Base-by-base conservation (phyloP, 108 stramenopile species). In the Bacterosira constricta region DNA sequence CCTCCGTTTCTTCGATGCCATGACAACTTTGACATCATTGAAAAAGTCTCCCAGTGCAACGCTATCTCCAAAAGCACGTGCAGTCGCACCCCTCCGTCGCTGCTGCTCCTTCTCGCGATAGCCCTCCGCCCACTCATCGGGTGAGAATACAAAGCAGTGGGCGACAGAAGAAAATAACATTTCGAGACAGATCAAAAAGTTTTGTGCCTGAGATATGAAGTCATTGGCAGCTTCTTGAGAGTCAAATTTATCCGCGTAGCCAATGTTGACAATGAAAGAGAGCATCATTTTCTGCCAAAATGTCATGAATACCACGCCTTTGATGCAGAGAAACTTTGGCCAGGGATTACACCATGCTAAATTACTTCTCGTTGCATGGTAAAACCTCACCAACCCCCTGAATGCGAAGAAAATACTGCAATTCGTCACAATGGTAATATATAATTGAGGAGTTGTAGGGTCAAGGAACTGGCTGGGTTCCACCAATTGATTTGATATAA, bases 261-360 rank as follows among this genome's bases (percentile, higher is more conserved):
- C 73, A 3, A 73, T 15, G 64, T 82, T 60, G 56, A 88, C 79
- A 27, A 85, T 73, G 7, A 93, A 75, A 13, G 70, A 46, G 18
- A 93, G 83, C 0, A 73, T 72, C 63, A 89, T 66, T 32, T 83
- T 86, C 61, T 96, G 96, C 93, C 93, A 95, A 80, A 96, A 96
- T 18, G 96, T 96, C 82, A 92, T 79, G 65, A 96, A 96, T 12
- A 96, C 93, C 3, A 96, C 88, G 6, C 90, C 93, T 79, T 96
- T 96, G 55, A 96, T 93, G 55, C 86, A 85, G 13, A 96, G 54
- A 63, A 96, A 96, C 47, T 96, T 96, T 9, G 89, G 84, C 79
- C 88, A 94, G 0, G 93, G 93, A 23, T 91, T 86, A 42, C 83
- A 83, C 96, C 93, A 96, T 17, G 41, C 72, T 47, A 96, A 46